Evolutionary conservation across 345 rosid species (phyloP), one percentile per base, ranked within the genome.

Genomic region (Moringa oleifera): DNA sequence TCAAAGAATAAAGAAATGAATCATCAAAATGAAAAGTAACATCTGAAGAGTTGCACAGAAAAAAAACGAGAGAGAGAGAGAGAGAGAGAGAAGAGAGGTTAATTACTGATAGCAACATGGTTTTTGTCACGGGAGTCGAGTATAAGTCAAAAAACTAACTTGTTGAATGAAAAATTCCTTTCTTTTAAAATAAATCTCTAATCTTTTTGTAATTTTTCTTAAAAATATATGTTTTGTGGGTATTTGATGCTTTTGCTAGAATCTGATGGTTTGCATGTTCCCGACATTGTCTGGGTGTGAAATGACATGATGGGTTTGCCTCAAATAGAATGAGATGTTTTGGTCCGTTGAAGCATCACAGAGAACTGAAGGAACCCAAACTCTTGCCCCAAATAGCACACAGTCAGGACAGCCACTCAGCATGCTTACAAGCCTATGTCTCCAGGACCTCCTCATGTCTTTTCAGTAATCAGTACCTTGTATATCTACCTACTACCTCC

Each of bases 241-340:
- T 53, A 60, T 62, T 68, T 61, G 80, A 74, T 73, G 71, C 68
- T 61, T 61, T 84, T 80, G 69, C 83, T 79, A 69, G 77, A 80
- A 83, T 53, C 89, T 73, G 82, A 85, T 76, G 78, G 73, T 75
- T 83, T 83, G 87, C 91, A 80, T 83, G 95, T 83, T 88, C 89
- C 95, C 89, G 83, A 88, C 89, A 83, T 62, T 64, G 83, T 83
- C 73, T 76, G 84, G 79, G 75, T 71, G 83, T 75, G 66, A 85
- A 81, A 80, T 78, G 82, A 82, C 18, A 85, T 85, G 85, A 85
- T 88, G 84, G 72, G 53, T 58, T 87, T 88, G 78, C 95, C 85
- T 57, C 71, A 73, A 81, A 55, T 52, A 64, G 89, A 75, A 80
- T 57, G 78, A 60, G 67, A 70, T 69, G 76, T 75, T 84, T 63